Percentiles rank a stretch among this genome's conserved stretches.
phyloP scores from a whole-genome alignment of 2,329 filamentous ascomycete species.

The Diaporthe sp. region DNA sequence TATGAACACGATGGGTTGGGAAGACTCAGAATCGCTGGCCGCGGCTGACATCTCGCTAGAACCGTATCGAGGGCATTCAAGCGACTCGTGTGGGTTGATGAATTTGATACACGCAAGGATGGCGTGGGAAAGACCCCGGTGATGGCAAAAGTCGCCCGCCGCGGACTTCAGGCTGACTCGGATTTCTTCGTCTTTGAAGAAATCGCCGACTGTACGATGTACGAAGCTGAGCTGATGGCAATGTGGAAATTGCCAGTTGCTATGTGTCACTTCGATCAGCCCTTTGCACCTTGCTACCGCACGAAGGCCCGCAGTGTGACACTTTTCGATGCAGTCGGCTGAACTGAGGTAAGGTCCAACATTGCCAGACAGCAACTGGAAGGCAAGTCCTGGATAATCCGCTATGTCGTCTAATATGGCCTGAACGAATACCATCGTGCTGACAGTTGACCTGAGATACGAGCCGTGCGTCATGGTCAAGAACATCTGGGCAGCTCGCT shows the following conservation, averaged over 20 bases:
- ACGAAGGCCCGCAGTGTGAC: background rate
- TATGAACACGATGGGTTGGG: background rate
- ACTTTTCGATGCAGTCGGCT: background rate
- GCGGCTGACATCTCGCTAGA: background rate
- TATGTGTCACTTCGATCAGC: background rate
- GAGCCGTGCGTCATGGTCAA: constrained; percentile 2
- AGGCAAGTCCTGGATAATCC: background rate
- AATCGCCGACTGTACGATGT: constrained; percentile 17
- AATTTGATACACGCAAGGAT: background rate
- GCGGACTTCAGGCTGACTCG: background rate
- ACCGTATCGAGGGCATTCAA: background rate
- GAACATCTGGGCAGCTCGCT: constrained; percentile 8
- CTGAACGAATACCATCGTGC: background rate
- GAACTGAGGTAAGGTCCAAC: background rate
- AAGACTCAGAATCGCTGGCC: too few species aligned
- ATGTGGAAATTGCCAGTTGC: background rate
- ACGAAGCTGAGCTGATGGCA: background rate
- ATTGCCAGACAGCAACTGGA: background rate
- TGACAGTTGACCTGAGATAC: background rate
- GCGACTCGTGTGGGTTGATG: background rate
- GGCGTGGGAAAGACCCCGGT: background rate
- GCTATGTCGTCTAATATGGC: background rate
- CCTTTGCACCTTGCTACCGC: constrained; percentile 22
- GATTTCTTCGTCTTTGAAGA: background rate
- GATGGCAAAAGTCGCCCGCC: constrained; percentile 7